Evolutionary conservation across 345 rosid species (phyloP).

Genomic region (Zanthoxylum bungeanum): DNA sequence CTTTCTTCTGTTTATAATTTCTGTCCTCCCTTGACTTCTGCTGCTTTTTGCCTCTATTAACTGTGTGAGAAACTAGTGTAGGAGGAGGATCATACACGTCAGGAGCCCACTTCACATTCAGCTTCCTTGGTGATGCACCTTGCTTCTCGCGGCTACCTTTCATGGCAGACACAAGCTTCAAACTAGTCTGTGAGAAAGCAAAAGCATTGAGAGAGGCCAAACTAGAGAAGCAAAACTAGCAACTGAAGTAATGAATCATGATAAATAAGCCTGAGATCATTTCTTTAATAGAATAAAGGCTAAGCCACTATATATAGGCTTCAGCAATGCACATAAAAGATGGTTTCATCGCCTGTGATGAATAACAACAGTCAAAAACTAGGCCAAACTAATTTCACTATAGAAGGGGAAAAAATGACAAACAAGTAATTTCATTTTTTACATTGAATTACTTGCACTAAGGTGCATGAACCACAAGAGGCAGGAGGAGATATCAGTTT

Average conservation of each 20-base stretch:
- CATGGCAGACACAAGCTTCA: constrained; percentile 67
- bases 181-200: constrained; percentile 26
- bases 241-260: not conserved
- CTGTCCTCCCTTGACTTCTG: constrained; percentile 58
- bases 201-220: not conserved
- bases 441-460: not conserved
- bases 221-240: not conserved
- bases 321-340: not conserved
- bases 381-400: not conserved
- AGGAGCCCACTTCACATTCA: constrained; percentile 73
- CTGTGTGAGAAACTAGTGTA: constrained; percentile 61
- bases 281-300: not conserved
- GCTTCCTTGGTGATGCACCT: constrained; percentile 42
- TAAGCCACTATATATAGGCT: constrained; percentile 9
- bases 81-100: constrained; percentile 93
- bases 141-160: constrained; percentile 81
- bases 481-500: not conserved
- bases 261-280: not conserved
- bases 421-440: not conserved
- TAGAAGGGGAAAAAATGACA: not conserved
- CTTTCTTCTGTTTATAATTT: constrained; percentile 48
- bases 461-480: not conserved
- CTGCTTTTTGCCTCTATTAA: constrained; percentile 44
- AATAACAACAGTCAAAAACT: constrained; percentile 4
- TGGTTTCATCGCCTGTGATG: constrained; percentile 4